Percentiles rank a stretch among this genome's conserved stretches.
phyloP scores from a whole-genome alignment of 2,329 filamentous ascomycete genomes.

The Fusarium phyllophilum region DNA sequence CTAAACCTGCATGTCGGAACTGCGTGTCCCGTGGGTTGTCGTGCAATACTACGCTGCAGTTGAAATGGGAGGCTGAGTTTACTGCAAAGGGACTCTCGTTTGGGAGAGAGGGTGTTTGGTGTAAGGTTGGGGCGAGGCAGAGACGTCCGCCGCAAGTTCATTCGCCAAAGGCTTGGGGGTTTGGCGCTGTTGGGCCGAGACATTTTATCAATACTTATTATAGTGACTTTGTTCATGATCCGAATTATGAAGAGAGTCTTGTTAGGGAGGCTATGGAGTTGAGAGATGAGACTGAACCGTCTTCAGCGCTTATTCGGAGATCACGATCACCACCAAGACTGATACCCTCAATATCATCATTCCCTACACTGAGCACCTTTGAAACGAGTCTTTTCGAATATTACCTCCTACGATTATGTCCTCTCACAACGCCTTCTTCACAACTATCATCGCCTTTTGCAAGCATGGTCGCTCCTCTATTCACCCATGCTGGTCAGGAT shows the following conservation, averaged over 20 bases:
- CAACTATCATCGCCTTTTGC: constrained; percentile 31
- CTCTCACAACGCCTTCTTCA: constrained; percentile 36
- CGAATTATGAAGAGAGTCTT: constrained; percentile 25
- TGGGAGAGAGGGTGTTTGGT: constrained; percentile 46
- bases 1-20: constrained; percentile 32
- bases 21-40: constrained; percentile 27
- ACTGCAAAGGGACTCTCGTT: constrained; percentile 41
- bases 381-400: constrained; percentile 35
- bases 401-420: constrained; percentile 34
- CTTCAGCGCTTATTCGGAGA: not conserved
- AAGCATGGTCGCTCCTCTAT: constrained; percentile 34
- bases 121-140: constrained; percentile 21
- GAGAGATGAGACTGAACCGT: constrained; percentile 5
- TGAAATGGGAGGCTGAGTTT: constrained; percentile 48
- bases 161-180: not conserved
- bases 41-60: constrained; percentile 21
- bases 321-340: not conserved
- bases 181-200: constrained; percentile 1
- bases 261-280: constrained; percentile 20
- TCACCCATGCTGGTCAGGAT: constrained; percentile 31
- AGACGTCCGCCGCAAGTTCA: not conserved
- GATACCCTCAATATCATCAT: constrained; percentile 16
- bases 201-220: constrained; percentile 39
- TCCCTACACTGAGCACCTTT: constrained; percentile 14
- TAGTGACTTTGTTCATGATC: constrained; percentile 24